A percentile compares a stretch with the other conserved stretches of the same genome.
These are phyloP conservation scores for Neoboletus subvelutipes DNA, from an alignment of 768 basidiomycete species.

Conservation along the genomic window DNA sequence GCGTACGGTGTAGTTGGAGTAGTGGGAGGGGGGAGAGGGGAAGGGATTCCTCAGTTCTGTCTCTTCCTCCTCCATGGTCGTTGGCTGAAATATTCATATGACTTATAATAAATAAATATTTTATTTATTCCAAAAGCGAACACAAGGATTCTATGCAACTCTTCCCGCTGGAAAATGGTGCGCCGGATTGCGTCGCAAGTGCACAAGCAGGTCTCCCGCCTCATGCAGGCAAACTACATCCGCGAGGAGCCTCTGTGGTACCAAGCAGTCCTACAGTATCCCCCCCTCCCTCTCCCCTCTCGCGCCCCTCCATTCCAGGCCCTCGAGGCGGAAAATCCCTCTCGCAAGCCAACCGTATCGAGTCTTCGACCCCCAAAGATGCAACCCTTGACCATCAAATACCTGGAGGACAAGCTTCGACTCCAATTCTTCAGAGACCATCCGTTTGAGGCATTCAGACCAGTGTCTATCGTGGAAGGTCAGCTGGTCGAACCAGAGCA, in stretches of 20 bases:
- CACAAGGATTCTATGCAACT: background rate
- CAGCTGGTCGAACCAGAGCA: constrained; percentile 55
- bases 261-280: constrained; percentile 79
- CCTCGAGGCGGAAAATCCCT: constrained; percentile 41
- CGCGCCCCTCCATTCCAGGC: constrained; percentile 56
- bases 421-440: constrained; percentile 94
- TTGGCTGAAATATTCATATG: background rate
- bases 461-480: constrained; percentile 73
- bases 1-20: constrained; percentile 70
- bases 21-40: constrained; percentile 85
- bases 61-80: constrained; percentile 56
- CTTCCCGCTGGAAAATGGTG: constrained; percentile 47
- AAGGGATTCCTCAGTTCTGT: constrained; percentile 83
- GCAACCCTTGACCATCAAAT: constrained; percentile 61
- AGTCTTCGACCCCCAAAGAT: constrained; percentile 38
- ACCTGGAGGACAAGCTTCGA: constrained; percentile 83
- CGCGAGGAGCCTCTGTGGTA: constrained; percentile 78
- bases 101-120: background rate
- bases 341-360: constrained; percentile 24
- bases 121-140: background rate
- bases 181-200: constrained; percentile 84
- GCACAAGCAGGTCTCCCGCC: constrained; percentile 81
- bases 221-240: constrained; percentile 66
- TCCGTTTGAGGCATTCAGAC: constrained; percentile 91
- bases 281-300: constrained; percentile 82